Evolutionary conservation across 305 asterid genomes (phyloP).

Genomic region (Fraxinus albicans): DNA sequence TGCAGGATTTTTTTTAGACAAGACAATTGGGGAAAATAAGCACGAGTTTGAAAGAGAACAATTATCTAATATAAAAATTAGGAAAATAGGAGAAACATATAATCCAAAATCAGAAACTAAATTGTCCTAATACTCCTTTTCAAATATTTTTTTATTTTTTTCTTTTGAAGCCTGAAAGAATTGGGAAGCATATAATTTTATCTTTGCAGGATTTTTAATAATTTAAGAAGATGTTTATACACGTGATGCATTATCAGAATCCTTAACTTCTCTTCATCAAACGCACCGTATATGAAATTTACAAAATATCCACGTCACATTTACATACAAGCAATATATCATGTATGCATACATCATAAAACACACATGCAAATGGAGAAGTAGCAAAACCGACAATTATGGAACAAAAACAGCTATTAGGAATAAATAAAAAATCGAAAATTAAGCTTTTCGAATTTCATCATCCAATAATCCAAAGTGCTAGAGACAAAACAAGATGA

Average conservation of each 20-base stretch:
- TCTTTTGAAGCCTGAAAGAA: neutral
- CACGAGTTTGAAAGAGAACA: neutral
- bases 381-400: neutral
- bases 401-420: neutral
- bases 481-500: neutral
- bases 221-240: neutral
- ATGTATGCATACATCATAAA: neutral
- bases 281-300: neutral
- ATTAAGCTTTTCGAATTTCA: neutral
- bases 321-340: neutral
- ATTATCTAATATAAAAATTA: neutral
- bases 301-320: neutral
- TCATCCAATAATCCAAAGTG: neutral
- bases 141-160: neutral
- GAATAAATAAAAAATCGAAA: neutral
- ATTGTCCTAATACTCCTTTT: neutral
- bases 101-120: neutral
- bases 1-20: neutral
- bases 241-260: conserved; percentile 15
- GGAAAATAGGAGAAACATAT: neutral
- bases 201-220: neutral
- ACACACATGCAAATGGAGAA: conserved; percentile 1
- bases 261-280: conserved; percentile 12
- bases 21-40: neutral
- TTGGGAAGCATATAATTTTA: neutral